These are phyloP conservation scores for Clohesyomyces aquaticus DNA, from an alignment of 495 filamentous ascomycete species.

Conservation along the genomic window DNA sequence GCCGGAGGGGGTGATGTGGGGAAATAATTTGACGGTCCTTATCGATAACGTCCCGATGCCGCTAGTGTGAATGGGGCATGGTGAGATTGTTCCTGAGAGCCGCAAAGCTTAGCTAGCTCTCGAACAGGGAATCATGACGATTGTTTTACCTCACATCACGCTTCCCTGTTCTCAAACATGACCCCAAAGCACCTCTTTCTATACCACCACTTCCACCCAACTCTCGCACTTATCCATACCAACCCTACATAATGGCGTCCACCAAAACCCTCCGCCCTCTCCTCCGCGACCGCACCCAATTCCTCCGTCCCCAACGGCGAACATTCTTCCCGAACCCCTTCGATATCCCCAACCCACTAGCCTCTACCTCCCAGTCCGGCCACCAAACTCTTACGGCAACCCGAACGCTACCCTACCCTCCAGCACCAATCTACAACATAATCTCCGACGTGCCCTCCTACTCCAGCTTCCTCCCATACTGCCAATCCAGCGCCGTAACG, in stretches of 20 bases:
- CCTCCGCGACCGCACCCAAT: slow-evolving; percentile 42
- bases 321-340: slow-evolving; percentile 44
- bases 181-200: slow-evolving; percentile 1
- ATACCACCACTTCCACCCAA: neutral
- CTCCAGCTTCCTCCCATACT: slow-evolving; percentile 83
- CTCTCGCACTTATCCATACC: neutral
- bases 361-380: slow-evolving; percentile 33
- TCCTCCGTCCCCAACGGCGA: slow-evolving; percentile 40
- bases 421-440: slow-evolving; percentile 70
- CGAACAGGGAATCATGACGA: neutral
- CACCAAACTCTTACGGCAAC: slow-evolving; percentile 67
- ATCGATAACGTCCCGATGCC: slow-evolving; percentile 12
- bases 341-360: slow-evolving; percentile 14
- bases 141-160: neutral
- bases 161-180: slow-evolving; percentile 5
- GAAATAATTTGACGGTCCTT: slow-evolving; percentile 6
- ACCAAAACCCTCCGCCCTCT: slow-evolving; percentile 45
- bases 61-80: slow-evolving; percentile 9
- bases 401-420: slow-evolving; percentile 79
- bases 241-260: slow-evolving; percentile 24
- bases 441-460: slow-evolving; percentile 86
- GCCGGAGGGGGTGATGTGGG: neutral
- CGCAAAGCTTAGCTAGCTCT: slow-evolving; percentile 10
- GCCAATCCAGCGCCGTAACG: slow-evolving; percentile 72
- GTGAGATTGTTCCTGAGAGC: neutral